Evolutionary conservation across 1,284 basidiomycete species (phyloP), one percentile per base, ranked within the genome.

Genomic region (Leccinum colubrinum): DNA sequence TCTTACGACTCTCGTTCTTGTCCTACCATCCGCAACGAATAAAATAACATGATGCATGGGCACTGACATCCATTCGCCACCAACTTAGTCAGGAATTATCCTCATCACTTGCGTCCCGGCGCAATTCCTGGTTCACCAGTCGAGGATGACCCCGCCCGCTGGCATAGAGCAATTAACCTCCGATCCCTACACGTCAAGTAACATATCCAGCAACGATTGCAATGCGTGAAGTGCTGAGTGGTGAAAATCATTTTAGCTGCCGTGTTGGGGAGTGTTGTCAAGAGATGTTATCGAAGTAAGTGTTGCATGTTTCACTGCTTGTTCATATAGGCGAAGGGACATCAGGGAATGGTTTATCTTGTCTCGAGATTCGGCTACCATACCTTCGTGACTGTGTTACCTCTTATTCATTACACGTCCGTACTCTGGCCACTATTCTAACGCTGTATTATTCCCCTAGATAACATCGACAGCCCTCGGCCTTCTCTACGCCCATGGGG

Each of bases 11-110:
- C 73, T 62, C 64, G 62, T 54, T 60, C 63, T n/a, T 61, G 68
- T 63, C 67, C 67, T 64, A 65, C 43, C 63, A 63, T 64, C 65
- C 58, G 62, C 65, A 59, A 65, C 60, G 25, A 60, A 64, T 70
- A 64, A 67, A 67, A 64, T 64, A 61, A 68, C 62, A 67, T 67
- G 57, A 64, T 63, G 61, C 55, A 64, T 66, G 69, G 74, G 76
- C 75, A 81, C 71, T 72, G 83, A 86, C 87, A 88, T 80, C 87
- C 79, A 94, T 92, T 94, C 84, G 83, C 84, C 77, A 83, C 80
- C 72, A 93, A 94, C 84, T 79, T 94, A 91, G 91, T 93, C 81
- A 84, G 83, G 81, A 94, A 94, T 74, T 94, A 94, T 74, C 92
- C 92, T 55, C 93, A 92, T 20, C 88, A 94, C 76, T 81, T 95